A percentile compares a stretch with the other conserved stretches of the same genome.
phyloP scores from a whole-genome alignment of 345 rosid species.

The Euphorbia lathyris region DNA sequence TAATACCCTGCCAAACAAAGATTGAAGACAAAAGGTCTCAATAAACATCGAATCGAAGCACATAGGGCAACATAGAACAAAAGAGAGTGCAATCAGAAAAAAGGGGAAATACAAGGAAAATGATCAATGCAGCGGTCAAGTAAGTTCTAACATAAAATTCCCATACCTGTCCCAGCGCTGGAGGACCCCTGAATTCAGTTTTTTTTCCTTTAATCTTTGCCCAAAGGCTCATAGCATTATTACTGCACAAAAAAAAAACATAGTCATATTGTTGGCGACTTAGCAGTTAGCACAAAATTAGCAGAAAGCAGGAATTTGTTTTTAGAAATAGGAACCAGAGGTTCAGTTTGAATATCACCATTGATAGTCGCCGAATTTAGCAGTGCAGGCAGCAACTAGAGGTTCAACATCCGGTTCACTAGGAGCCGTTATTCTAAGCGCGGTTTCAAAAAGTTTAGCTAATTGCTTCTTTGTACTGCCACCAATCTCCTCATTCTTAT shows the following conservation, averaged over 20 bases:
- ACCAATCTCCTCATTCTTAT: slow-evolving; percentile 47
- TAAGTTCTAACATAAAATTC: neutral
- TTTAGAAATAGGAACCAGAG: too few species aligned
- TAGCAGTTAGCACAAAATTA: neutral
- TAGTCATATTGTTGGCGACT: neutral
- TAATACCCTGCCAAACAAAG: slow-evolving; percentile 52
- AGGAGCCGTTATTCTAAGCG: slow-evolving; percentile 62
- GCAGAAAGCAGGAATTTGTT: neutral
- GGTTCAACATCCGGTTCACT: slow-evolving; percentile 63
- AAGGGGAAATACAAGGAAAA: neutral
- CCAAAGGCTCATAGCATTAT: slow-evolving; percentile 91
- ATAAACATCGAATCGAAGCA: neutral
- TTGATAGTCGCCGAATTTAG: slow-evolving; percentile 85
- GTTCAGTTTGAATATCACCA: slow-evolving; percentile 40
- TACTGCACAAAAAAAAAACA: slow-evolving; percentile 42
- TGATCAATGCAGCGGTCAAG: neutral
- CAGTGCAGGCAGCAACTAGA: slow-evolving; percentile 57
- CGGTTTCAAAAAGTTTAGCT: slow-evolving; percentile 52
- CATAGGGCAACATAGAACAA: neutral
- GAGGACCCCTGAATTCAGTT: slow-evolving; percentile 64
- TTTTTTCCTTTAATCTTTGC: slow-evolving; percentile 66
- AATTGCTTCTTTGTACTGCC: slow-evolving; percentile 65
- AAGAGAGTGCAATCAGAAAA: neutral
- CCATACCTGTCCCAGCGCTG: slow-evolving; percentile 79
- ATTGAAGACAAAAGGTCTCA: neutral